Base-by-base conservation (phyloP, 768 basidiomycete genomes). In the Sistotremastrum suecicum region DNA sequence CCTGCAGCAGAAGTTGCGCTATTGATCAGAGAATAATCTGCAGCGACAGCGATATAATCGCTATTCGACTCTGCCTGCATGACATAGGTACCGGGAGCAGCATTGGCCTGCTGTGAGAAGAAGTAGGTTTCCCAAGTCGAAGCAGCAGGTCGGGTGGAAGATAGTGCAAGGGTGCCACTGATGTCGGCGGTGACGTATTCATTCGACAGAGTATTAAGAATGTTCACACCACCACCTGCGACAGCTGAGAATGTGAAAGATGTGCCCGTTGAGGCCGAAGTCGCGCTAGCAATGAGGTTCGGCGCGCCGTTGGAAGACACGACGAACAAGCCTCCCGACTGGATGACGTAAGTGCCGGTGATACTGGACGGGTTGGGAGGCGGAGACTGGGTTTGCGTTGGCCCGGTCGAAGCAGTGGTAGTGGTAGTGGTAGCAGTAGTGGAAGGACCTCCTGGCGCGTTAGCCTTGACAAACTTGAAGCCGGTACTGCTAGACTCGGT, bases 141-240 rank as follows among this genome's bases (percentile, higher is more conserved):
- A 6, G 62, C 52, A 7, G 48, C 50, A 29, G 48, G 45, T 5
- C 63, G 58, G 29, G 58, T 57, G 3, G 63, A 58, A 28, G 55
- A 50, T 30, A 64, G 41, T 1, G 58, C 51, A n/a, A 44, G 53
- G 3, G 49, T 54, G n/a, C 55, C 63, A n/a, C 54, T 53, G 39
- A 32, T 53, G 41, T 64, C 63, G 3, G 60, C 63, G 5, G 63
- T 63, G 35, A 64, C 60, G 36, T 51, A 64, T 37, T 58, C 52
- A 28, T 45, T 53, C 10, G 39, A 59, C 4, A 48, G 54, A 20
- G 53, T 41, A 34, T 54, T 54, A 36, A 52, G 51, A 44, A 64
- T 60, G 1, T 56, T 59, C 10, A 59, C 60, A 9, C 58, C 58
- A 35, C 60, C 60, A 0, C 58, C 59, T 42, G 62, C 54, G 37